Evolutionary conservation across 805 yeast genomes (phyloP), one percentile per base, ranked within the genome.

Genomic region (Suhomyces tanzawaensis): DNA sequence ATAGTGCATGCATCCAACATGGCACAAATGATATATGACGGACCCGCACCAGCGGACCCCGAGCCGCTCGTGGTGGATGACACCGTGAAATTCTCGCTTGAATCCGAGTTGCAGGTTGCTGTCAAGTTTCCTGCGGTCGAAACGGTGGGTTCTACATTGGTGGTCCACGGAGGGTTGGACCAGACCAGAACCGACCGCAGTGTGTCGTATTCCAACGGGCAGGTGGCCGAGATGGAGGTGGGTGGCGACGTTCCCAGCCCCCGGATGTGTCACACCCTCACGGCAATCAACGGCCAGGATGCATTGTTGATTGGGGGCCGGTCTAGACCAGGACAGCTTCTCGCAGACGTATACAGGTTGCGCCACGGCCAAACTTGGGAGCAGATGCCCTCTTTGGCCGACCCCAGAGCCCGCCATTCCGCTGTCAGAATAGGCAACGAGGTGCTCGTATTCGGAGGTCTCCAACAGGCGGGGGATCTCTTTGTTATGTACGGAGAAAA

Each of bases 241-340:
- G 8, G n/a, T 14, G 43, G 41, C 2, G 37, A 17, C 3, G 32
- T 48, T 6, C 62, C 71, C 0, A 40, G 56, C 0, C 65, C 77
- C 7, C 65, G 90, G 40, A 73, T 79, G 77, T 71, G 82, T 42
- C 90, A 84, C 48, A 64, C 80, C 0, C 47, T 78, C 23, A 69
- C 75, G 0, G 37, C 51, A 0, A 26, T 74, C 1, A 48, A 41
- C 2, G 46, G 53, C 11, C 52, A 48, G 0, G 29, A 63, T 2
- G 30, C 19, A 0, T 38, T 81, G 1, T 44, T 82, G 3, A 59
- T 77, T 23, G 95, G 93, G 3, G 95, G 95, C 3, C 69, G 95
- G 43, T 59, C 71, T 2, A 69, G 78, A 1, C 95, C 95, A 0
- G 71, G 73, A 2, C 53, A 57, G 7, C 60, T 66, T 0, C 53